Evolutionary conservation across 2,329 filamentous ascomycete genomes (phyloP), one percentile per base, ranked within the genome.

Genomic region (Xylaria sp.): DNA sequence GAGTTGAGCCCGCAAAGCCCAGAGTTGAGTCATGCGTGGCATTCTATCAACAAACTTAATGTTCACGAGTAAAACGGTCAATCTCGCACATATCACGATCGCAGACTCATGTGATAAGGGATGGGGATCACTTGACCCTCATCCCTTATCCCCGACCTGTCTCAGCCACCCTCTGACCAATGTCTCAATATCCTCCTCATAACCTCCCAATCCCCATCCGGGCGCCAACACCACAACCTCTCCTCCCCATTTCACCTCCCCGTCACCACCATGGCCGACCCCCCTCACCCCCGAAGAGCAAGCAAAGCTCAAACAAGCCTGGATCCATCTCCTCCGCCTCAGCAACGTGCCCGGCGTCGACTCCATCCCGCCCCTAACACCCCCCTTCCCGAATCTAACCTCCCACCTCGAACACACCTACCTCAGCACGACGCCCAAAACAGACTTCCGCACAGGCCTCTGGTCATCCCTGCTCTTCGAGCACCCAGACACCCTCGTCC

Each of bases 261-360:
- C 46, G 34, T 6, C 44, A 62, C 62, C 57, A 18, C 56, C 16
- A 51, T 54, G 16, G 7, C 48, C 19, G 63, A 54, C 4, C 54
- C 51, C 51, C 10, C 56, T 65, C 35, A 61, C 57, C 7, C 52
- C 44, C 1, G 46, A 59, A 3, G 63, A 65, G 35, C 51, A 61
- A 8, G 54, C 53, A 8, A 65, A 63, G 9, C 55, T 65, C 2
- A 56, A 60, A 7, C 52, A 63, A 11, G 49, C 59, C 39, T 65
- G 61, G 63, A 55, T 61, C n/a, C 59, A 65, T 34, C 48, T 65
- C 9, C 57, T 65, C 19, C 59, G 61, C n/a, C 61, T 65, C 54
- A 54, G 63, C 39, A 59, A 59, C 7, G 19, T 52, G 18, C 37
- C 53, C 1, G 35, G 47, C 8, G 34, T 57, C 19, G 53, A 57